Evolutionary conservation across 2,329 filamentous ascomycete species (phyloP).

Genomic region (Alternaria alternata): DNA sequence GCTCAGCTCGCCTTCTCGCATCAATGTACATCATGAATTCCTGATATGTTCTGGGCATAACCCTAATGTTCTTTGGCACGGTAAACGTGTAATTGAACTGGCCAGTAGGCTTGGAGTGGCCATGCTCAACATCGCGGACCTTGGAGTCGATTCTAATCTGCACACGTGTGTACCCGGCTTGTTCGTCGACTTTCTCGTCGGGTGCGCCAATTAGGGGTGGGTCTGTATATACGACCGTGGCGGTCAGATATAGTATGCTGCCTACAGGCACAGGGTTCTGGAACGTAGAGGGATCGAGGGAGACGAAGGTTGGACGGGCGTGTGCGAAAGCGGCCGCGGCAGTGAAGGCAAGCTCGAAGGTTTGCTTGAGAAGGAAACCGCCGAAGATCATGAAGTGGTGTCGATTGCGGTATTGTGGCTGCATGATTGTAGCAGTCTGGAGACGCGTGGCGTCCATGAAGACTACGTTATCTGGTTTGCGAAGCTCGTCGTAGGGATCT

Average conservation of each 20-base stretch:
- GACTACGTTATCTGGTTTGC: constrained; percentile 65
- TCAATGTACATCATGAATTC: constrained; percentile 73
- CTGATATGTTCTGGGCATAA: constrained; percentile 70
- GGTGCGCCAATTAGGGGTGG: constrained; percentile 58
- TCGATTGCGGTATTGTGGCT: constrained; percentile 73
- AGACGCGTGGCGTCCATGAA: constrained; percentile 71
- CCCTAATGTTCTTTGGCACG: constrained; percentile 69
- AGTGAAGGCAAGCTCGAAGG: constrained; percentile 79
- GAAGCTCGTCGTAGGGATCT: constrained; percentile 64
- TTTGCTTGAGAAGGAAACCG: constrained; percentile 76
- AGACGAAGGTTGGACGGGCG: constrained; percentile 73
- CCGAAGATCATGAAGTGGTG: constrained; percentile 84
- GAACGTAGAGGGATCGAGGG: constrained; percentile 76
- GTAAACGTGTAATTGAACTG: constrained; percentile 79
- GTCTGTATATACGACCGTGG: constrained; percentile 76
- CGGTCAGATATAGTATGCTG: constrained; percentile 76
- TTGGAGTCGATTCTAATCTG: constrained; percentile 77
- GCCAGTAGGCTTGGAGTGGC: constrained; percentile 71
- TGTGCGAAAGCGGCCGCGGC: constrained; percentile 76
- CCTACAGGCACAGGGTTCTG: constrained; percentile 79
- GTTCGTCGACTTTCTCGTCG: constrained; percentile 42
- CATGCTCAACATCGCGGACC: constrained; percentile 76
- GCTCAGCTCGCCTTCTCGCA: constrained; percentile 64
- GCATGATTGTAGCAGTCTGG: constrained; percentile 76
- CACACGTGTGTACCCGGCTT: constrained; percentile 65